phyloP scores from a whole-genome alignment of 352 stramenopile species.

The Phytopythium mirpurense region DNA sequence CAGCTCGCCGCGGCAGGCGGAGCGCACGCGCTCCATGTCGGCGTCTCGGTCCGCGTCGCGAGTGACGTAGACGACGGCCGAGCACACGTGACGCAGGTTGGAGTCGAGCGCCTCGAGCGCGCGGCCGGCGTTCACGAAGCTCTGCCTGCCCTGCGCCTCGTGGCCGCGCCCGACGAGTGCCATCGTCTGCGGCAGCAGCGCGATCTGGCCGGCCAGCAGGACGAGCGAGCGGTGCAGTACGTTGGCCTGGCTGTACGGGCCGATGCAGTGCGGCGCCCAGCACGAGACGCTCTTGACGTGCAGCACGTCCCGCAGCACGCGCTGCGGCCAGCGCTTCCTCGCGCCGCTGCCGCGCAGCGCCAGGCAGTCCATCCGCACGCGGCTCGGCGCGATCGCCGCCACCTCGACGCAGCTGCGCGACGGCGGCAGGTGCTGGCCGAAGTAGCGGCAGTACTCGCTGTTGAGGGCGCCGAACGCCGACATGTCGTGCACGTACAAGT shows the following conservation, averaged over 20 bases:
- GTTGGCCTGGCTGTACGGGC: slow-evolving; percentile 98
- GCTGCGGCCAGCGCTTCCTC: slow-evolving; percentile 52
- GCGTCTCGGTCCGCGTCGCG: slow-evolving; percentile 5
- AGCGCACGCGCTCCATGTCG: slow-evolving; percentile 7
- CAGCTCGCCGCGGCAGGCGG: slow-evolving; percentile 17
- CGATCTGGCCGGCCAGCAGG: slow-evolving; percentile 96
- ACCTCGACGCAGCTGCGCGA: slow-evolving; percentile 88
- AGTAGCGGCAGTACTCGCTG: slow-evolving; percentile 89
- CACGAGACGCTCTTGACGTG: slow-evolving; percentile 96
- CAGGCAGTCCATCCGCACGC: slow-evolving; percentile 90
- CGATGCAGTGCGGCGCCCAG: slow-evolving; percentile 98
- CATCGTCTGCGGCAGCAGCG: slow-evolving; percentile 95
- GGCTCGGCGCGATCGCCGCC: slow-evolving; percentile 40
- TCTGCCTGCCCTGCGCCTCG: slow-evolving; percentile 39
- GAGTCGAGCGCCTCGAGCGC: slow-evolving; percentile 76
- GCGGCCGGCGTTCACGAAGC: slow-evolving; percentile 54
- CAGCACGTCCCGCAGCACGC: slow-evolving; percentile 80
- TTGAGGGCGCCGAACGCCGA: slow-evolving; percentile 92
- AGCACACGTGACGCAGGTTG: slow-evolving; percentile 72
- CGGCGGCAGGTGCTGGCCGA: slow-evolving; percentile 76
- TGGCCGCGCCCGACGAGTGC: slow-evolving; percentile 54
- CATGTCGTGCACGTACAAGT: slow-evolving; percentile 97
- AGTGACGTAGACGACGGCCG: slow-evolving; percentile 57
- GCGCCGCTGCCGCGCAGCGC: slow-evolving; percentile 68
- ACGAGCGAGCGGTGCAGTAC: slow-evolving; percentile 88